Evolutionary conservation across 2,329 filamentous ascomycete species (phyloP).

Genomic region (Diplodia scrobiculata): DNA sequence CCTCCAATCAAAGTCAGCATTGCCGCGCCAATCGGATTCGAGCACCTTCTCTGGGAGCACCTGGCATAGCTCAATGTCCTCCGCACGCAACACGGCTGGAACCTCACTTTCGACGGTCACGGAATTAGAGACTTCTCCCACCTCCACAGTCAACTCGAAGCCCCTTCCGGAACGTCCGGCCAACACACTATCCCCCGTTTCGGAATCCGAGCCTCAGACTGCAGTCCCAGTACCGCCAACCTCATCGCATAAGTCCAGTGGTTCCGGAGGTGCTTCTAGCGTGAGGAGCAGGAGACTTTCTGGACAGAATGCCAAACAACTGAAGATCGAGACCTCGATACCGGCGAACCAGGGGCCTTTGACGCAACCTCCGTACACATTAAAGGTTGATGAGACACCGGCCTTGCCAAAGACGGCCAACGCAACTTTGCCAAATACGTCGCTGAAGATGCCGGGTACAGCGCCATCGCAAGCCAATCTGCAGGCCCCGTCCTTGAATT

Average conservation of each 20-base stretch:
- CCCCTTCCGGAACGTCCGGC: conserved; percentile 13
- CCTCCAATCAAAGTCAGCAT: conserved; percentile 64
- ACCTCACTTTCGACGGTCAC: conserved; percentile 72
- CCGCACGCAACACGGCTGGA: conserved; percentile 69
- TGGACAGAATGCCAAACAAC: conserved; percentile 74
- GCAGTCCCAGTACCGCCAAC: conserved; percentile 32
- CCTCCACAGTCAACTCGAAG: conserved; percentile 28
- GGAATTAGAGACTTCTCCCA: conserved; percentile 50
- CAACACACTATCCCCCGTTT: conserved; percentile 1
- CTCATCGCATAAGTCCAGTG: conserved; percentile 34
- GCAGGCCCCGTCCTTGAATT: conserved; percentile 17
- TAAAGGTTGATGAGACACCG: conserved; percentile 35
- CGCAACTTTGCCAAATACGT: conserved; percentile 36
- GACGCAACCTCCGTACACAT: conserved; percentile 34
- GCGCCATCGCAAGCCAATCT: conserved; percentile 30
- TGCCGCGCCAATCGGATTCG: conserved; percentile 79
- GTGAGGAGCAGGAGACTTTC: conserved; percentile 79
- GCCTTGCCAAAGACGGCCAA: conserved; percentile 43
- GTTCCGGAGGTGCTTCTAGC: conserved; percentile 40
- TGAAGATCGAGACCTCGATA: conserved; percentile 80
- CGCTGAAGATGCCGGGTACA: conserved; percentile 37
- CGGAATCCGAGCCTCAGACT: conserved; percentile 18
- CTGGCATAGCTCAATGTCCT: conserved; percentile 77
- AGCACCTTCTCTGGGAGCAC: conserved; percentile 73
- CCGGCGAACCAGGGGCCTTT: conserved; percentile 22